Evolutionary conservation across 2,329 filamentous ascomycete species (phyloP).

Genomic region (Fusarium torreyae): DNA sequence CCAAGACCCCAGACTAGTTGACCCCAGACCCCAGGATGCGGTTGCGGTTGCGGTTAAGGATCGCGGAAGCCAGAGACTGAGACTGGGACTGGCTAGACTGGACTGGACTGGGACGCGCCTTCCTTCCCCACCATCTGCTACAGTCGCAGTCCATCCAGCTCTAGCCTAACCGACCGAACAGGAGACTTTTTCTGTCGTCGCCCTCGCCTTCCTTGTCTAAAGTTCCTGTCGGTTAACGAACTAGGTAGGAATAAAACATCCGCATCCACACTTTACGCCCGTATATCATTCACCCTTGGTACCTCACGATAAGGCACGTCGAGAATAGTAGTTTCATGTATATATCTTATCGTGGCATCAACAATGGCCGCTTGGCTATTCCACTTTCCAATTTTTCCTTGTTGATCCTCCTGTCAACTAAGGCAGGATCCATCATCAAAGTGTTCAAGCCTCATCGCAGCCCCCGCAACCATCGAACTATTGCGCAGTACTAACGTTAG

Average conservation of each 20-base stretch:
- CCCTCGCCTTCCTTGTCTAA: not conserved
- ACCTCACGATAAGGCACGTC: constrained; percentile 7
- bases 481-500: not conserved
- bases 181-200: not conserved
- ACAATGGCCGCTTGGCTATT: constrained; percentile 22
- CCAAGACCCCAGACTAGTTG: constrained; percentile 27
- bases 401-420: constrained; percentile 5
- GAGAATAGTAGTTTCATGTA: constrained; percentile 8
- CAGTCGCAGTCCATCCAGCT: not conserved
- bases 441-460: not conserved
- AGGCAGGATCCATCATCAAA: constrained; percentile 11
- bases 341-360: constrained; percentile 21
- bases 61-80: not conserved
- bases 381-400: constrained; percentile 1
- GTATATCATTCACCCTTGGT: constrained; percentile 7
- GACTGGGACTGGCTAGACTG: no score
- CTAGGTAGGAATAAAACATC: constrained; percentile 1
- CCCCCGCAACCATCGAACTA: constrained; percentile 33
- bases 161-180: not conserved
- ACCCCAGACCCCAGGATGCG: constrained; percentile 35
- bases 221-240: constrained; percentile 5
- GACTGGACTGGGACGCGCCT: not conserved
- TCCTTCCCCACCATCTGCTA: constrained; percentile 29
- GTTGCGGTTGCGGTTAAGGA: constrained; percentile 16
- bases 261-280: not conserved